Evolutionary conservation across 768 basidiomycete species (phyloP).

Genomic region (Pisolithus orientalis): DNA sequence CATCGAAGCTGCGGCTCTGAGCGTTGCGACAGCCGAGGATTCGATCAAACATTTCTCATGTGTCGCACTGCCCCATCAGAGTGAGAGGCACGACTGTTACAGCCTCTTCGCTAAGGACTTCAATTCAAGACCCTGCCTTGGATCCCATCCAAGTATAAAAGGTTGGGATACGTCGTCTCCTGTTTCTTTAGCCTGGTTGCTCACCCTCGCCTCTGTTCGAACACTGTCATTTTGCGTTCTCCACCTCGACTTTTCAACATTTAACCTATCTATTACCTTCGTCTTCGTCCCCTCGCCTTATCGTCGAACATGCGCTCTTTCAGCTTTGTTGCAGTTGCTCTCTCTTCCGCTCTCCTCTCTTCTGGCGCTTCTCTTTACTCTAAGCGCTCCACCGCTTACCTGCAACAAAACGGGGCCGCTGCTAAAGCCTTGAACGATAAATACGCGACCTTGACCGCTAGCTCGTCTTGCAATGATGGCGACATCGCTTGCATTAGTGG

Average conservation of each 20-base stretch:
- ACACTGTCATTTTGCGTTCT: slow-evolving; percentile 6
- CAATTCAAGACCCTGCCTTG: not conserved
- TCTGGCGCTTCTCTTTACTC: slow-evolving; percentile 11
- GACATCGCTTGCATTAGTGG: slow-evolving; percentile 15
- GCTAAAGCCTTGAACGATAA: slow-evolving; percentile 20
- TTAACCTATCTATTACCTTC: slow-evolving; percentile 4
- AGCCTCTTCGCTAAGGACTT: not conserved
- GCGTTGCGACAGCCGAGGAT: not conserved
- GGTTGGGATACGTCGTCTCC: not conserved
- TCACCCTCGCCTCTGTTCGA: slow-evolving; percentile 7
- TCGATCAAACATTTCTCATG: not conserved
- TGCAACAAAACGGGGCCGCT: slow-evolving; percentile 21
- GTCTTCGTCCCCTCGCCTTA: slow-evolving; percentile 2
- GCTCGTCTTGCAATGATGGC: slow-evolving; percentile 14
- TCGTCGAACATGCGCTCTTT: slow-evolving; percentile 16
- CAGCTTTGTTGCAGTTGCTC: slow-evolving; percentile 8
- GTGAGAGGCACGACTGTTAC: not conserved
- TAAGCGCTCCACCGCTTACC: slow-evolving; percentile 11
- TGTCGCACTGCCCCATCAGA: not conserved
- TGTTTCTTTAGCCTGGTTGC: slow-evolving; percentile 11
- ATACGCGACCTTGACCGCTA: slow-evolving; percentile 9
- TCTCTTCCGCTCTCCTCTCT: slow-evolving; percentile 11
- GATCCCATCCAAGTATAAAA: slow-evolving; percentile 3
- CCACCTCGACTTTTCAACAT: slow-evolving; percentile 1
- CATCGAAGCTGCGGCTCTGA: no score